phyloP scores from a whole-genome alignment of 345 rosid species.

The Excoecaria agallocha region DNA sequence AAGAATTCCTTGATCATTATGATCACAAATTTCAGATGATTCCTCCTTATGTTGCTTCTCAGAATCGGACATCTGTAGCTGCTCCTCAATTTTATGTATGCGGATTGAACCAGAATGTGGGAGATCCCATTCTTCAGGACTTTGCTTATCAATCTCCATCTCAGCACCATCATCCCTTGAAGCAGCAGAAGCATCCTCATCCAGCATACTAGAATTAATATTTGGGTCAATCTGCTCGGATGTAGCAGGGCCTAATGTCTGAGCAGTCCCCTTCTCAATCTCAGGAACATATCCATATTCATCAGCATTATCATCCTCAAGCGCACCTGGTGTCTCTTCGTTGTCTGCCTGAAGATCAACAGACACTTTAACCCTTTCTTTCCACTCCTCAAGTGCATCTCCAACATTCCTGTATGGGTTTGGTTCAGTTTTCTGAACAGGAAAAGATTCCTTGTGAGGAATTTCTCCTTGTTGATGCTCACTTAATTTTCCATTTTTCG shows the following conservation, averaged over 20 bases:
- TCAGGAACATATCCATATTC: conserved; percentile 78
- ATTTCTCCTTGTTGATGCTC: conserved; percentile 40
- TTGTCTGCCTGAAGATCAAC: conserved; percentile 56
- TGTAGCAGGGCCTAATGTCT: conserved; percentile 84
- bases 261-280: conserved; percentile 72
- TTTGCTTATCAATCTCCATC: conserved; percentile 62
- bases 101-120: conserved; percentile 31
- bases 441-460: conserved; percentile 44
- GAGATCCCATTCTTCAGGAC: conserved; percentile 38
- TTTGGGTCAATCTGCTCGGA: conserved; percentile 69
- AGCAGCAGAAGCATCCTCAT: conserved; percentile 44
- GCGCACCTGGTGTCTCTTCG: conserved; percentile 47
- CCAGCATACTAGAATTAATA: conserved; percentile 40
- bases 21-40: conserved; percentile 28
- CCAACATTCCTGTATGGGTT: conserved; percentile 84
- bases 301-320: conserved; percentile 65
- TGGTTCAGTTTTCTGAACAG: conserved; percentile 46
- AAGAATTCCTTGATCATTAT: conserved; percentile 31
- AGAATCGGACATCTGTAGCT: conserved; percentile 35
- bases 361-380: conserved; percentile 74
- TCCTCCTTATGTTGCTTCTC: conserved; percentile 36
- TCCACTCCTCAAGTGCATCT: conserved; percentile 91
- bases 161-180: conserved; percentile 44
- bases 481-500: conserved; percentile 47
- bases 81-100: conserved; percentile 43